Evolutionary conservation across 805 yeast genomes (phyloP), one percentile per base, ranked within the genome.

Genomic region (Candida ipomoeae): DNA sequence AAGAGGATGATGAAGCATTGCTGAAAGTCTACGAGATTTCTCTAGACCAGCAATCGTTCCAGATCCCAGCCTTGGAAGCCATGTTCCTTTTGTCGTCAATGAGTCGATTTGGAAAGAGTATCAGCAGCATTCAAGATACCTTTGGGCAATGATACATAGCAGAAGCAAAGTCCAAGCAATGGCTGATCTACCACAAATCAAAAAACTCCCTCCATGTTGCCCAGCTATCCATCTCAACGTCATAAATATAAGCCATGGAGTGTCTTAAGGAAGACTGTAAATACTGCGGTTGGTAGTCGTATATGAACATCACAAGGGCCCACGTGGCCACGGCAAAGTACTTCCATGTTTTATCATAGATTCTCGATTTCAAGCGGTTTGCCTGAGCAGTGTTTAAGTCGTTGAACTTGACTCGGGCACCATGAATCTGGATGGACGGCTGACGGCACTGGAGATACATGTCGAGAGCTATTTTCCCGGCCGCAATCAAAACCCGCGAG

Each of bases 301-400:
- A 86, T 46, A 87, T 71, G 59, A 79, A 75, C 91, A 87, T 85
- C 36, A 85, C 87, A 23, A 78, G 61, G 0, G 84, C 92, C 95
- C 95, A 87, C 7, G 82, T 73, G 6, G 82, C 52, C 14, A 84
- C 80, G 1, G 90, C 84, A 57, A 82, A 79, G 41, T 78, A 62
- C 40, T 79, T 71, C 89, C 90, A 87, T 6, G 69, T 54, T 53
- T 61, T 68, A 55, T 65, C 64, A 51, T 70, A 70, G 14, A 64
- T 52, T 21, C 53, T 49, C 20, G 52, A 50, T 53, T 63, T 68
- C 48, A 71, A 62, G 48, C 67, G 67, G 46, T 58, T 59, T 47
- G 70, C 69, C 56, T 73, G 78, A 31, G 51, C 54, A 13, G 57
- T 55, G 17, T 64, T 62, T 50, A 73, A 63, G 46, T 70, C 69